Base-by-base conservation (phyloP, 805 yeast genomes). In the Komagataella populi region DNA sequence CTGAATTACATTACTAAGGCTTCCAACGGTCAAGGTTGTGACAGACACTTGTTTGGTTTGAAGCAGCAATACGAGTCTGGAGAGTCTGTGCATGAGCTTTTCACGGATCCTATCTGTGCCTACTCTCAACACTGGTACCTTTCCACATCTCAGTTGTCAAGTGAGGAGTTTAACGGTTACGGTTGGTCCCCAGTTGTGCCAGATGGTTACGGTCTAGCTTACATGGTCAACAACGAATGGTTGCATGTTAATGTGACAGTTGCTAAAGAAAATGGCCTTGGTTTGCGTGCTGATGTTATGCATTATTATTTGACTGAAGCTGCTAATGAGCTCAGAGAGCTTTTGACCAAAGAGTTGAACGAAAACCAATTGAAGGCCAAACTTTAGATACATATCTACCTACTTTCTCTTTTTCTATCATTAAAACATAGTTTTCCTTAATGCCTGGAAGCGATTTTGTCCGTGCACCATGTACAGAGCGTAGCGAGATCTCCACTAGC, bases 141-240 rank as follows among this genome's bases (percentile, higher is more conserved):
- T 50, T 85, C 95, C 17, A 81, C 96, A 2, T 88, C 96, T 1
- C 98, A 91, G 68, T 74, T 91, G 57, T 84, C 93, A 6, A 84
- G 95, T 4, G 86, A 83, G 59, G 73, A 73, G 66, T 87, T 88
- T 69, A 88, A 88, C 64, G 90, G 95, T 47, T 91, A 90, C 75
- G 99, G 99, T 39, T 91, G 89, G 87, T 80, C 96, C 17, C 96
- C 95, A 66, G 98, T 93, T 49, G 81, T 85, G 59, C 96, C 90
- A 62, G 87, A 84, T 55, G 99, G 99, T 6, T 82, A 86, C 60
- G 99, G 98, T 6, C 75, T 87, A 55, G 97, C 96, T 6, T 91
- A 91, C 72, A 87, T 89, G 87, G 75, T 91, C 61, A 89, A 87
- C 73, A 78, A 79, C 54, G 84, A 90, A 59, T 83, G 86, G 80